Evolutionary conservation across 2,329 filamentous ascomycete species (phyloP).

Genomic region (Phyllosticta citriasiana): DNA sequence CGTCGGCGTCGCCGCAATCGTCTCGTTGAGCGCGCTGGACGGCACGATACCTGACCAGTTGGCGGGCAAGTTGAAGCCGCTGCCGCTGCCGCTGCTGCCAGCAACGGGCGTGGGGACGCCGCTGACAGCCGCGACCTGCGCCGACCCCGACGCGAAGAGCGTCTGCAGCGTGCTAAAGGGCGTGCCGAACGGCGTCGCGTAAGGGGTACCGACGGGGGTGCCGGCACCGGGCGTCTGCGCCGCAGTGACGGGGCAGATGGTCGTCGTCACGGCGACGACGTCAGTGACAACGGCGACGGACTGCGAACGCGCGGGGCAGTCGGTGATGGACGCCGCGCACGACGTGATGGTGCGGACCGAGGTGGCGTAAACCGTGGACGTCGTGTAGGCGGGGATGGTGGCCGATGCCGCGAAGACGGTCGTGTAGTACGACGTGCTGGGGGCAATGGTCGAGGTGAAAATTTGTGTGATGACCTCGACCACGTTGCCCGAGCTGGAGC

Average conservation of each 20-base stretch:
- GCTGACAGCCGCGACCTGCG: not conserved
- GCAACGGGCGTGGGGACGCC: not conserved
- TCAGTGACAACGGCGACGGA: not conserved
- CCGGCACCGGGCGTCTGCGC: not conserved
- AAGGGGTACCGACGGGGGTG: conserved; percentile 14
- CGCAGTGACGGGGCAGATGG: not conserved
- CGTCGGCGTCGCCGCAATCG: not conserved
- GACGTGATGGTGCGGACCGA: not conserved
- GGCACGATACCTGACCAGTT: conserved; percentile 8
- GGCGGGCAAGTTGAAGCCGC: not conserved
- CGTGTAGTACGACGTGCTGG: conserved; percentile 3
- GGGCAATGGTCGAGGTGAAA: not conserved
- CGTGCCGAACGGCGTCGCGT: conserved; percentile 18
- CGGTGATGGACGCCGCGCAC: conserved; percentile 2
- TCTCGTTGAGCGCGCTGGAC: not conserved
- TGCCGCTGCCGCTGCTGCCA: not conserved
- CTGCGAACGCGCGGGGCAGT: conserved; percentile 16
- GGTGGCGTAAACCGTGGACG: not conserved
- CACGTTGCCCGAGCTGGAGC: not conserved
- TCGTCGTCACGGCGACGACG: not conserved
- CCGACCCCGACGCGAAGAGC: not conserved
- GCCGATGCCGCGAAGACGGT: not conserved
- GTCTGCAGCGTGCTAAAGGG: not conserved
- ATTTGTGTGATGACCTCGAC: not conserved
- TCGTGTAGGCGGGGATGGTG: conserved; percentile 5